These are phyloP conservation scores for Crithidia bombi DNA, from an alignment of 208 protist species.

Conservation along the genomic window DNA sequence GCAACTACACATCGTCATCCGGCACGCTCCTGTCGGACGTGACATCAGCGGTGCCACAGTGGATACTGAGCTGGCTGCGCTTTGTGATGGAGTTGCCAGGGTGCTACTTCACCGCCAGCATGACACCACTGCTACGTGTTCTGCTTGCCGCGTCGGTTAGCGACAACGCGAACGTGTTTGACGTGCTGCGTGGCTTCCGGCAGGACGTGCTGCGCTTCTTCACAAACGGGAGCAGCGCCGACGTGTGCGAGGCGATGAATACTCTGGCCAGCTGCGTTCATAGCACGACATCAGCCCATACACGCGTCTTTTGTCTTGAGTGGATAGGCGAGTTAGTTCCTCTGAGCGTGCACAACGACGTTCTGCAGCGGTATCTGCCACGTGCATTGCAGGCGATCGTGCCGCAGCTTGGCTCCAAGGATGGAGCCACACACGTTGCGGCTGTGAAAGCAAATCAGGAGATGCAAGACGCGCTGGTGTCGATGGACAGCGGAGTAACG, in stretches of 20 bases:
- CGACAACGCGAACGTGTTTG: conserved; percentile 29
- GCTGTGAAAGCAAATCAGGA: conserved; percentile 22
- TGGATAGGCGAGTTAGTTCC: conserved; percentile 37
- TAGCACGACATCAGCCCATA: conserved; percentile 23
- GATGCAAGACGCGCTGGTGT: conserved; percentile 30
- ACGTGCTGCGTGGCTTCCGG: conserved; percentile 29
- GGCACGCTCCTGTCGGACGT: conserved; percentile 16
- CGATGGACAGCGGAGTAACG: conserved; percentile 13
- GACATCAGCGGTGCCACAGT: conserved; percentile 38
- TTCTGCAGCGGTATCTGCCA: conserved; percentile 24
- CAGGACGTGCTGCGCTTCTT: conserved; percentile 25
- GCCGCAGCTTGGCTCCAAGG: conserved; percentile 27
- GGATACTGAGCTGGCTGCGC: conserved; percentile 65
- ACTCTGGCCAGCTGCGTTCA: conserved; percentile 20
- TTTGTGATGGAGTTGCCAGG: conserved; percentile 61
- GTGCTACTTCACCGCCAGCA: conserved; percentile 43
- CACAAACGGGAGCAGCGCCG: conserved; percentile 7
- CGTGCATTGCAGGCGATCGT: conserved; percentile 25
- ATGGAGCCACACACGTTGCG: conserved; percentile 25
- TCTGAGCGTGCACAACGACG: conserved; percentile 18
- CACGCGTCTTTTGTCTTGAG: conserved; percentile 36
- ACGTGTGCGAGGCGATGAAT: conserved; percentile 28
- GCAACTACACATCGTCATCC: conserved; percentile 31
- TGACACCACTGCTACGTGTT: conserved; percentile 49
- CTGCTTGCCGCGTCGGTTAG: conserved; percentile 50